Evolutionary conservation across 2,329 filamentous ascomycete genomes (phyloP).

Genomic region (Chaetomiaceae sp.): DNA sequence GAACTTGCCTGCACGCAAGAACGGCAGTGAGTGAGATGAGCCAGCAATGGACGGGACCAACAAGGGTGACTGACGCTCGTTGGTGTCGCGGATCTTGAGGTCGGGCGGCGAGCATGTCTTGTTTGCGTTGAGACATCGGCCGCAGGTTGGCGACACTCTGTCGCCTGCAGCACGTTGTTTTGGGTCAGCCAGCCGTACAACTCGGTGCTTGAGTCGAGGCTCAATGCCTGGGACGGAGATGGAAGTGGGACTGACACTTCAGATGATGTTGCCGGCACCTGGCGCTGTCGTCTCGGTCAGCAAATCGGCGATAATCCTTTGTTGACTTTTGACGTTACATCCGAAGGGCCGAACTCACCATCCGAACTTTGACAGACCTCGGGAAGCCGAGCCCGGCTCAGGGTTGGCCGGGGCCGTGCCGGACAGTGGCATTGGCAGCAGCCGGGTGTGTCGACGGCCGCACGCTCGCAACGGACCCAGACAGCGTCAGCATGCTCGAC

Average conservation of each 20-base stretch:
- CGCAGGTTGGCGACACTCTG: slow-evolving; percentile 33
- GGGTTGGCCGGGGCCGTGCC: slow-evolving; percentile 7
- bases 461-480: slow-evolving; percentile 4
- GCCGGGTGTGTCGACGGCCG: slow-evolving; percentile 3
- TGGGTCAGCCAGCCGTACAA: neutral
- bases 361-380: slow-evolving; percentile 19
- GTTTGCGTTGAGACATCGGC: slow-evolving; percentile 29
- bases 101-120: slow-evolving; percentile 29
- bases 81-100: slow-evolving; percentile 33
- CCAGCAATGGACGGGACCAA: neutral
- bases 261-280: slow-evolving; percentile 46
- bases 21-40: neutral
- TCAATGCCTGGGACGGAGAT: neutral
- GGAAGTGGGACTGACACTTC: slow-evolving; percentile 36
- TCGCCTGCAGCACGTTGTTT: slow-evolving; percentile 34
- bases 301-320: neutral
- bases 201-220: neutral
- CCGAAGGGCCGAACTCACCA: slow-evolving; percentile 17
- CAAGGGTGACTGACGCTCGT: slow-evolving; percentile 16
- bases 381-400: slow-evolving; percentile 6
- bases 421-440: slow-evolving; percentile 10
- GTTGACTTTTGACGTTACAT: too few relatives aligned
- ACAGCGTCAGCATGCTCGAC: neutral
- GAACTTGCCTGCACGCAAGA: slow-evolving; percentile 26
- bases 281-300: slow-evolving; percentile 32